phyloP scores from a whole-genome alignment of 768 basidiomycete genomes.

The Tubosaeta sp. region DNA sequence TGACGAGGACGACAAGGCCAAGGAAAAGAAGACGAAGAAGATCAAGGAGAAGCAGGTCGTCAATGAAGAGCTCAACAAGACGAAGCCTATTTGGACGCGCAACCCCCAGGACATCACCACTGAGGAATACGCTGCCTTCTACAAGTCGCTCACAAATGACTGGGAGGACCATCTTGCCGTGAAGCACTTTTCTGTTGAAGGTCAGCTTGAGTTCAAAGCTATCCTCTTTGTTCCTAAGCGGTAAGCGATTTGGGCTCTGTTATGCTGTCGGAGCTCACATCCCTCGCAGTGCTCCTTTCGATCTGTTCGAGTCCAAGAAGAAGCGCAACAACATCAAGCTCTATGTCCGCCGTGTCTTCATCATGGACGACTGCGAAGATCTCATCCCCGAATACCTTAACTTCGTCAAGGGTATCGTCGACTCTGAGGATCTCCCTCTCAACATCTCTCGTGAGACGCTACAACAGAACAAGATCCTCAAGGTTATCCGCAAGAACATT shows the following conservation, averaged over 20 bases:
- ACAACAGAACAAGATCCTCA: slow-evolving; percentile 99
- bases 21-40: slow-evolving; percentile 93
- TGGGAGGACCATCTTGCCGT: slow-evolving; percentile 99
- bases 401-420: slow-evolving; percentile 99
- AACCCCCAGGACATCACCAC: slow-evolving; percentile 90
- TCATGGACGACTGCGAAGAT: slow-evolving; percentile 99
- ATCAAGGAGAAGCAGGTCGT: slow-evolving; percentile 82
- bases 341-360: slow-evolving; percentile 99
- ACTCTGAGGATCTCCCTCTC: slow-evolving; percentile 98
- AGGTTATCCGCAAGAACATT: slow-evolving; percentile 98
- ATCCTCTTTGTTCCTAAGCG: slow-evolving; percentile 97
- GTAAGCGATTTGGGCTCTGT: slow-evolving; percentile 40
- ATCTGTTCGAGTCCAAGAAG: slow-evolving; percentile 99
- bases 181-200: slow-evolving; percentile 99
- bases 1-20: slow-evolving; percentile 77
- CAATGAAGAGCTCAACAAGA: slow-evolving; percentile 99
- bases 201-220: slow-evolving; percentile 99
- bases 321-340: slow-evolving; percentile 99
- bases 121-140: slow-evolving; percentile 95
- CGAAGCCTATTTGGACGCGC: slow-evolving; percentile 99
- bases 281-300: slow-evolving; percentile 81
- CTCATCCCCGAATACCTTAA: slow-evolving; percentile 99
- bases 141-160: slow-evolving; percentile 99
- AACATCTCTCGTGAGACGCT: slow-evolving; percentile 99
- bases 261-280: neutral